Conservation (phyloP, 805 yeast genomes). For the Candida insectalens region DNA sequence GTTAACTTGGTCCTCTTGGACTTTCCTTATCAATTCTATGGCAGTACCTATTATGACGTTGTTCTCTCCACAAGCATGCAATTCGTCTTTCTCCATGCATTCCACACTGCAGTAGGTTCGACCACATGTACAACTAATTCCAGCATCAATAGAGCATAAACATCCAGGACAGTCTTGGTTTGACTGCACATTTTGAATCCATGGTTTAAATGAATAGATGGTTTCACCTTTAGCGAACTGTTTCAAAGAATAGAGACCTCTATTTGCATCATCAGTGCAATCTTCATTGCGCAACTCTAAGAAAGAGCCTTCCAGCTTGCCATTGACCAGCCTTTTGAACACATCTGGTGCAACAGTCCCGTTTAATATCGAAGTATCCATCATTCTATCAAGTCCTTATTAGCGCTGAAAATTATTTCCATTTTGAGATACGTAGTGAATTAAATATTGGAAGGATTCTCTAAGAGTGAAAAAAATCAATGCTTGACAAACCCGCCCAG, state of each 20-base stretch:
- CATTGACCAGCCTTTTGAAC: too few relatives aligned
- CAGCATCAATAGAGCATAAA: slow-evolving; percentile 1
- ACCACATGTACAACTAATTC: not conserved
- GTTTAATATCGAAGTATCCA: too few relatives aligned
- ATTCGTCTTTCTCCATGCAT: slow-evolving; percentile 1
- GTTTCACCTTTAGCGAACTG: slow-evolving; percentile 1
- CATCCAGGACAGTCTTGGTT: slow-evolving; percentile 6
- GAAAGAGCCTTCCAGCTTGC: too few relatives aligned
- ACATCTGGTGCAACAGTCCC: too few relatives aligned
- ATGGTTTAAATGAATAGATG: slow-evolving; percentile 5
- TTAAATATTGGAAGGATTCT: too few relatives aligned
- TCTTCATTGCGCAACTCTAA: not conserved
- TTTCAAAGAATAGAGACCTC: slow-evolving; percentile 5
- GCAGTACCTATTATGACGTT: not conserved
- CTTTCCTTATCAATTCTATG: not conserved
- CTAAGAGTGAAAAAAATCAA: too few relatives aligned
- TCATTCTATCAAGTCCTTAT: too few relatives aligned
- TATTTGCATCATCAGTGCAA: slow-evolving; percentile 1
- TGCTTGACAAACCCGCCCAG: slow-evolving; percentile 40
- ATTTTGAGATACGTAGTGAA: too few relatives aligned
- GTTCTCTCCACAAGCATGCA: not conserved
- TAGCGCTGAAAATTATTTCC: too few relatives aligned
- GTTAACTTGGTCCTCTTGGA: not conserved
- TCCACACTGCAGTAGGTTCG: not conserved
- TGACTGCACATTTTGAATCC: slow-evolving; percentile 4